Evolutionary conservation across 441 rosid genomes (phyloP).

Genomic region (Adansonia madagascariensis): DNA sequence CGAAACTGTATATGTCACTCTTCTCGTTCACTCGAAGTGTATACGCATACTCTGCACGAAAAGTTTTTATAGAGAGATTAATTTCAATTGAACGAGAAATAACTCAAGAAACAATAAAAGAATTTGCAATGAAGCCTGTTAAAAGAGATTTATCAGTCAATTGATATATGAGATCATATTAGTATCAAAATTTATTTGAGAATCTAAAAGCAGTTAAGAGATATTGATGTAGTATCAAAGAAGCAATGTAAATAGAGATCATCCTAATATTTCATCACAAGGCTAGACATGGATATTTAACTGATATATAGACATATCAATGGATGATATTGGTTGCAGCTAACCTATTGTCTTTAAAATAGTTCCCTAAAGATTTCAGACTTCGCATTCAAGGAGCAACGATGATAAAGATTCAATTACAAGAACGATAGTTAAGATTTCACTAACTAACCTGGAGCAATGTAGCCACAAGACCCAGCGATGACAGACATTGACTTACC

Average conservation of each 20-base stretch:
- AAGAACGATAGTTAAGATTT: neutral
- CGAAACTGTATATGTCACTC: slow-evolving; percentile 98
- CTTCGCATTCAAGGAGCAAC: neutral
- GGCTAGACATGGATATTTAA: too few relatives aligned
- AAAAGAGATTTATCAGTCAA: too few relatives aligned
- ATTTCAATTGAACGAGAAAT: neutral
- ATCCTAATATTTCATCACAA: neutral
- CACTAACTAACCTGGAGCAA: slow-evolving; percentile 83
- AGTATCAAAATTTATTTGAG: slow-evolving; percentile 3
- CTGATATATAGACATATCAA: neutral
- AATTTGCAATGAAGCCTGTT: too few relatives aligned
- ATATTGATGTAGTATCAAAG: neutral
- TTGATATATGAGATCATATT: too few relatives aligned
- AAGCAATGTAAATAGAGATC: neutral
- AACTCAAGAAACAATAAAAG: neutral
- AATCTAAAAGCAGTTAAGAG: neutral
- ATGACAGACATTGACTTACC: slow-evolving; percentile 87
- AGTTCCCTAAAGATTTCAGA: neutral
- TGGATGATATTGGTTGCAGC: neutral
- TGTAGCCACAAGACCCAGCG: slow-evolving; percentile 97
- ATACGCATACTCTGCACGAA: slow-evolving; percentile 85
- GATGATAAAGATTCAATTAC: too few relatives aligned
- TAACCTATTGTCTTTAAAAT: neutral
- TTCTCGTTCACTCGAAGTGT: slow-evolving; percentile 94
- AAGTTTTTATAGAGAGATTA: neutral